A percentile compares a stretch with the other conserved stretches of the same genome.
phyloP scores from a whole-genome alignment of 2,329 filamentous ascomycete genomes.

The Colletotrichum musae region DNA sequence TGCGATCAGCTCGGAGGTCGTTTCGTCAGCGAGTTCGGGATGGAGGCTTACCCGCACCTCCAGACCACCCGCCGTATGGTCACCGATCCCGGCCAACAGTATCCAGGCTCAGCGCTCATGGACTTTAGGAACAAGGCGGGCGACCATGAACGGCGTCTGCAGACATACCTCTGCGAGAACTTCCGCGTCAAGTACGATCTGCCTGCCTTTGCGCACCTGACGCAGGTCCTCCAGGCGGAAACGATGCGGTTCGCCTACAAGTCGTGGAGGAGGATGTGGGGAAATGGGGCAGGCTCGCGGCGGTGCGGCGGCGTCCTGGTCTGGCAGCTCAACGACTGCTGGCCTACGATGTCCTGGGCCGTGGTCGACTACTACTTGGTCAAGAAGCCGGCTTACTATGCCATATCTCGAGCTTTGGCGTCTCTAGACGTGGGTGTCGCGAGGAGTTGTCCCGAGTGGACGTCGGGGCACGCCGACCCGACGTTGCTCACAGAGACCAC shows the following conservation, averaged over 20 bases:
- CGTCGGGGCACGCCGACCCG: conserved; percentile 59
- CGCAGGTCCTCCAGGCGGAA: conserved; percentile 68
- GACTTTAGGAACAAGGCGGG: conserved; percentile 89
- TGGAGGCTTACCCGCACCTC: not conserved
- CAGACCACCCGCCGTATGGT: not conserved
- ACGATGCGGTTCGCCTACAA: conserved; percentile 66
- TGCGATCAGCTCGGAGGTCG: not conserved
- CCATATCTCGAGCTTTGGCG: conserved; percentile 69
- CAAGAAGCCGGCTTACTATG: conserved; percentile 28
- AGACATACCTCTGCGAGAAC: conserved; percentile 83
- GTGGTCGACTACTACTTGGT: conserved; percentile 58
- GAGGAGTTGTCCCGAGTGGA: conserved; percentile 59
- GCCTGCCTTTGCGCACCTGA: conserved; percentile 82
- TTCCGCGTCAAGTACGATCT: conserved; percentile 69
- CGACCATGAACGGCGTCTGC: conserved; percentile 81
- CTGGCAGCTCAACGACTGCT: conserved; percentile 81
- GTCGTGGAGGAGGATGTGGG: conserved; percentile 74
- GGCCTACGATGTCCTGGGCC: conserved; percentile 76
- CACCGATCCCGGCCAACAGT: not conserved
- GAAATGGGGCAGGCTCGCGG: conserved; percentile 63
- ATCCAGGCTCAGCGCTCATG: not conserved
- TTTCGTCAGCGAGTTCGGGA: not conserved
- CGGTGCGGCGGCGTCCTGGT: conserved; percentile 76
- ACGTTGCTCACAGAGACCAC: conserved; percentile 52
- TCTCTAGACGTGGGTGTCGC: conserved; percentile 72